Evolutionary conservation across 2,329 filamentous ascomycete genomes (phyloP).

Genomic region (Trichoderma pleuroti): DNA sequence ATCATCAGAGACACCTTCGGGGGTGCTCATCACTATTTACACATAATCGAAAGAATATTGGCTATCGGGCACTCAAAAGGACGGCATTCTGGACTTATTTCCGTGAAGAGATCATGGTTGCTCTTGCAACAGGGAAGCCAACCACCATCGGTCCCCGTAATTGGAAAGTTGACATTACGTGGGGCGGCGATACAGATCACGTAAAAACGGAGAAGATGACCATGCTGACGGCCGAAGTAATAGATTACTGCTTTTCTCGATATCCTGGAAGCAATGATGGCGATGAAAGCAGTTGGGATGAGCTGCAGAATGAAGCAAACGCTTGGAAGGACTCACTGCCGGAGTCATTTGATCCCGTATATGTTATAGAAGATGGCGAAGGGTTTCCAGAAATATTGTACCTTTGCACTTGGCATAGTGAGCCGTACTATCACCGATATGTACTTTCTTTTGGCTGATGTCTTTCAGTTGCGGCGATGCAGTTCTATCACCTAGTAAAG

Average conservation of each 20-base stretch:
- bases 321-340: not conserved
- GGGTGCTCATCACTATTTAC: not conserved
- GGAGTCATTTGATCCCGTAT: not conserved
- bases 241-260: conserved; percentile 2
- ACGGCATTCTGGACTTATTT: not conserved
- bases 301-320: not conserved
- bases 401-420: not conserved
- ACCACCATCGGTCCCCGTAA: not conserved
- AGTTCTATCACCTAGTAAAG: not conserved
- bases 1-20: not conserved
- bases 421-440: not conserved
- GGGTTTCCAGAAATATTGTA: conserved; percentile 1
- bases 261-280: not conserved
- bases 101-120: not conserved
- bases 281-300: not conserved
- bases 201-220: conserved; percentile 1
- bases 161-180: conserved; percentile 3
- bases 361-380: not conserved
- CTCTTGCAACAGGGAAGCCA: not conserved
- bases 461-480: not conserved
- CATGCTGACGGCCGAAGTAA: conserved; percentile 1
- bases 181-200: not conserved
- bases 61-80: not conserved
- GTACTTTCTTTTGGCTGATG: not conserved
- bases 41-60: not conserved